phyloP scores from a whole-genome alignment of 129 eudicot species.

The Helianthus tuberosus region DNA sequence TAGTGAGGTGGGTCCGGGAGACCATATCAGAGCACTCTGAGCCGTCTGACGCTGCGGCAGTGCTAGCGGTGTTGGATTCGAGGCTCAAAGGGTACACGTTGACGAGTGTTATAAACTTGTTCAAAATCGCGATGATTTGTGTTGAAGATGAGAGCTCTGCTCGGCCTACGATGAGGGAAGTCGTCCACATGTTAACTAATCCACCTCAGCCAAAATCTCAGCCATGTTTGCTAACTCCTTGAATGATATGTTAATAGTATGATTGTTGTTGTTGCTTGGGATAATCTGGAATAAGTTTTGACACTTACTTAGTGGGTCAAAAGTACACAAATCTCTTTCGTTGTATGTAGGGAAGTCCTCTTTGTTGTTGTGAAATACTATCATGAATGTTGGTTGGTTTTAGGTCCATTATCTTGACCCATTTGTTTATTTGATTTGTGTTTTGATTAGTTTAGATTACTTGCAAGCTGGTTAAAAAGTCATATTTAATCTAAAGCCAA shows the following conservation, averaged over 20 bases:
- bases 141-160: slow-evolving; percentile 78
- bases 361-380: slow-evolving; percentile 12
- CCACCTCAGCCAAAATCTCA: slow-evolving; percentile 41
- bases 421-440: not conserved
- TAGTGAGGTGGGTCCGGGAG: slow-evolving; percentile 81
- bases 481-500: not conserved
- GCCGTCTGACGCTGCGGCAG: slow-evolving; percentile 66
- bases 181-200: slow-evolving; percentile 78
- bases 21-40: slow-evolving; percentile 59
- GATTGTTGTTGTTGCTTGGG: slow-evolving; percentile 19
- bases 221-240: slow-evolving; percentile 40
- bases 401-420: not conserved
- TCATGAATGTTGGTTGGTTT: slow-evolving; percentile 21
- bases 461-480: not conserved
- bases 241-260: slow-evolving; percentile 11
- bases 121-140: slow-evolving; percentile 86
- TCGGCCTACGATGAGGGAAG: slow-evolving; percentile 95
- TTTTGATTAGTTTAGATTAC: not conserved
- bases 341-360: slow-evolving; percentile 28
- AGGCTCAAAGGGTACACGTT: slow-evolving; percentile 70
- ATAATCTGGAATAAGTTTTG: slow-evolving; percentile 33
- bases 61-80: slow-evolving; percentile 73
- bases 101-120: slow-evolving; percentile 56
- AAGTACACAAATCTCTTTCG: not conserved
- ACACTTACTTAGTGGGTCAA: slow-evolving; percentile 21